Conservation (phyloP, 2,329 filamentous ascomycete species). For the Colletotrichum tamarilloi region DNA sequence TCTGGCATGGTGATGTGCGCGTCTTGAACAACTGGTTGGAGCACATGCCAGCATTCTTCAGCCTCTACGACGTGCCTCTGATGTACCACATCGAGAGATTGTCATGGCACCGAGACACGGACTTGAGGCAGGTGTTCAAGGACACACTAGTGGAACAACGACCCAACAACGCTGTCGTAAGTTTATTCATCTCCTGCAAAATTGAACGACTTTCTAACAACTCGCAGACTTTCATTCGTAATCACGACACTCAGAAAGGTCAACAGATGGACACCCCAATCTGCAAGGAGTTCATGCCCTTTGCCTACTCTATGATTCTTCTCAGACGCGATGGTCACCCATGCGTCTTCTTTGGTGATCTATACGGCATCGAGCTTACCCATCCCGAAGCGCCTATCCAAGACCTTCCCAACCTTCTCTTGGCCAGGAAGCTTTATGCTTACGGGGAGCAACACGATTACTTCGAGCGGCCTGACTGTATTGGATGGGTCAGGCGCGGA, state of each 20-base stretch:
- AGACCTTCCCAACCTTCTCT: slow-evolving; percentile 11
- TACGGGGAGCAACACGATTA: slow-evolving; percentile 25
- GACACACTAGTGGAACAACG: slow-evolving; percentile 22
- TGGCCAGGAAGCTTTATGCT: slow-evolving; percentile 24
- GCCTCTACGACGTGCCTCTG: slow-evolving; percentile 29
- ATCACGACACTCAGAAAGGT: slow-evolving; percentile 31
- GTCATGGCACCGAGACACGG: slow-evolving; percentile 24
- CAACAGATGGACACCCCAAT: slow-evolving; percentile 33
- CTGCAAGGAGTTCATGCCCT: slow-evolving; percentile 13
- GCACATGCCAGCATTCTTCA: slow-evolving; percentile 31
- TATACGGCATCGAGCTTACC: slow-evolving; percentile 18
- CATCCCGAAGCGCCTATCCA: slow-evolving; percentile 11
- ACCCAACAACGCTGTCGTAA: slow-evolving; percentile 29
- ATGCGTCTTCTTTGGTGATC: slow-evolving; percentile 31
- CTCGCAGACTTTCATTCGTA: slow-evolving; percentile 26
- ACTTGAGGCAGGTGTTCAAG: slow-evolving; percentile 27
- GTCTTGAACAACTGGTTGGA: slow-evolving; percentile 28
- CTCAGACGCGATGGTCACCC: slow-evolving; percentile 29
- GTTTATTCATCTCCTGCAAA: background rate
- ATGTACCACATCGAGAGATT: slow-evolving; percentile 30
- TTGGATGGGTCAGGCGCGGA: slow-evolving; percentile 27
- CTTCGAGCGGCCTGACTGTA: slow-evolving; percentile 18
- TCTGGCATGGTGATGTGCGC: slow-evolving; percentile 31
- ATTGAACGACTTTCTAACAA: background rate
- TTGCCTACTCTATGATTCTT: slow-evolving; percentile 24